These are phyloP conservation scores for Erythrobasidium hasegawianum DNA, from an alignment of 1,284 basidiomycete genomes.

Conservation along the genomic window DNA sequence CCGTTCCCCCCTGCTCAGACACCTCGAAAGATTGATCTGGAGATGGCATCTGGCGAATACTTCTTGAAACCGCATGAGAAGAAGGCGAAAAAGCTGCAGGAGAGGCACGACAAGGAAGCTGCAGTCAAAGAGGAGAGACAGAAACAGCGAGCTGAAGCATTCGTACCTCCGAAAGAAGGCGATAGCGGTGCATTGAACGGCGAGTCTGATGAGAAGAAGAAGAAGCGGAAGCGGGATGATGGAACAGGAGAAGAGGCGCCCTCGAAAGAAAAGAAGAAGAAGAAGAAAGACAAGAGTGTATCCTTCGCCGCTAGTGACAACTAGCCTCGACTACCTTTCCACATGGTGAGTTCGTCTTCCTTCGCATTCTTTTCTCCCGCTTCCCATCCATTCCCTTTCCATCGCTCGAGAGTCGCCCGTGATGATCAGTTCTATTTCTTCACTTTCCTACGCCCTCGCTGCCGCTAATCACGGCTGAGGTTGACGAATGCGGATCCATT, in stretches of 20 bases:
- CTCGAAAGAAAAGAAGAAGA: conserved; percentile 31
- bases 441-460: conserved; percentile 32
- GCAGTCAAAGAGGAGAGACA: conserved; percentile 38
- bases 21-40: conserved; percentile 90
- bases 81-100: conserved; percentile 61
- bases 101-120: conserved; percentile 64
- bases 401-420: not conserved
- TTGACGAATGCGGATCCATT: conserved; percentile 28
- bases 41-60: conserved; percentile 95
- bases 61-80: conserved; percentile 87
- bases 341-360: conserved; percentile 12
- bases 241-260: not conserved
- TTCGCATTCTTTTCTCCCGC: not conserved
- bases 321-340: not conserved
- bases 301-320: not conserved
- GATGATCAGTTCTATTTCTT: conserved; percentile 35
- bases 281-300: conserved; percentile 22
- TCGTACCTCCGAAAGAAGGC: conserved; percentile 32
- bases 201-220: conserved; percentile 39
- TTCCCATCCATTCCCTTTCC: not conserved
- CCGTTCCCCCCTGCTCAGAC: conserved; percentile 95
- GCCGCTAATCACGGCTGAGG: conserved; percentile 6
- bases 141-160: conserved; percentile 26
- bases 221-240: conserved; percentile 35
- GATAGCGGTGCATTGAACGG: conserved; percentile 27